Base-by-base conservation (phyloP, 257 asterid genomes). In the Plantago ovata region DNA sequence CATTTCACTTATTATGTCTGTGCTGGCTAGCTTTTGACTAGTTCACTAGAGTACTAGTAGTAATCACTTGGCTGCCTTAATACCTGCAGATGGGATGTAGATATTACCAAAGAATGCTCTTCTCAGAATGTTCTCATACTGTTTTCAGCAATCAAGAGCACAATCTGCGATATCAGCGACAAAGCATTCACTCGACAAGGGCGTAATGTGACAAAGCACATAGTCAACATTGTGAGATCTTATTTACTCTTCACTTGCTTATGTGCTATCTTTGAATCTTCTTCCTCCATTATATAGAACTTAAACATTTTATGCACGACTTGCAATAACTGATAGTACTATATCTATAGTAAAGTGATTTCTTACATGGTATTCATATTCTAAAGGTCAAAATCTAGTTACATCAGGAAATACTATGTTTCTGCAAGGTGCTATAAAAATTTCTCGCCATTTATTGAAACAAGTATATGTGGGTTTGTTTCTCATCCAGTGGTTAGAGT, bases 51-150 rank as follows among this genome's bases (percentile, higher is more conserved):
- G 36, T 3, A 28, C 0, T 28, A 28, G 7, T 28, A 28, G 36
- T 24, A 5, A 24, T 24, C 32, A 28, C 4, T 4, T 28, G 36
- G 36, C 36, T 28, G 7, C 36, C 7, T 6, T 28, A 28, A 22
- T 48, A 40, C 5, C 62, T 70, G 16, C 84, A 91, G 98, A 79
- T 87, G 98, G 96, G 89, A 87, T 61, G 87, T 69, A 33, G 73
- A 64, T 69, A 61, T 63, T 58, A 69, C 69, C 77, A 71, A 68
- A 7, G 79, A 84, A 47, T 43, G 48, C 48, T 70, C 72, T 61
- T 87, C 98, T 9, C 72, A 73, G 68, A 68, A 79, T 58, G 98
- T 91, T 5, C 63, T 66, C 71, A 81, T 91, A 64, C 62, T 91
- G 61, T 87, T 74, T 83, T 77, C 89, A 52, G 90, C 94, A 6